Conservation (phyloP, 2,329 filamentous ascomycete genomes). For the Colletotrichum sp. region DNA sequence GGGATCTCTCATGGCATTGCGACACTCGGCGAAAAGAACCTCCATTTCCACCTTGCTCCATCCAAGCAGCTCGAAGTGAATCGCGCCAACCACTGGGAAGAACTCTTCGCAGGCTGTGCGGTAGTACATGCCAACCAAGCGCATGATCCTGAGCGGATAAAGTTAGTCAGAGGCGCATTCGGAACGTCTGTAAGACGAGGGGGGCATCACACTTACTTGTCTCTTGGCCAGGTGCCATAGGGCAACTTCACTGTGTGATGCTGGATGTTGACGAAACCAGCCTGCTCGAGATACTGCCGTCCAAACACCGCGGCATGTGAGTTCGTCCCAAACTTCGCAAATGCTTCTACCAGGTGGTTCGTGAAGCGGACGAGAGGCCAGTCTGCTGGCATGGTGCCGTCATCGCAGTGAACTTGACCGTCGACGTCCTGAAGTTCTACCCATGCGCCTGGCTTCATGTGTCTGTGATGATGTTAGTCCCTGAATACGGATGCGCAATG, state of each 20-base stretch:
- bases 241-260: slow-evolving; percentile 49
- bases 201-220: slow-evolving; percentile 30
- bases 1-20: slow-evolving; percentile 30
- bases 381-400: slow-evolving; percentile 36
- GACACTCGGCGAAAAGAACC: slow-evolving; percentile 30
- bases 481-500: rapidly evolving
- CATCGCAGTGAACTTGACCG: slow-evolving; percentile 42
- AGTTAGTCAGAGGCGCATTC: not conserved
- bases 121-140: slow-evolving; percentile 46
- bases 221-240: slow-evolving; percentile 51
- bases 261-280: slow-evolving; percentile 46
- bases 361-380: slow-evolving; percentile 39
- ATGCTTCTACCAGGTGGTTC: slow-evolving; percentile 38
- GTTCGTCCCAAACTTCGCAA: slow-evolving; percentile 40
- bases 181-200: no score
- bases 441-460: slow-evolving; percentile 49
- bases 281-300: slow-evolving; percentile 37
- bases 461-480: slow-evolving; percentile 23
- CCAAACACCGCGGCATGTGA: slow-evolving; percentile 43
- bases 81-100: slow-evolving; percentile 42
- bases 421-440: slow-evolving; percentile 52
- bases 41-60: slow-evolving; percentile 35
- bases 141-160: slow-evolving; percentile 32
- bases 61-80: slow-evolving; percentile 42
- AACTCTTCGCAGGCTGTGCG: slow-evolving; percentile 45